A percentile compares a stretch with the other conserved stretches of the same genome.
These are phyloP conservation scores for Acacia melanoxylon DNA, from an alignment of 306 rosid genomes.

Conservation along the genomic window DNA sequence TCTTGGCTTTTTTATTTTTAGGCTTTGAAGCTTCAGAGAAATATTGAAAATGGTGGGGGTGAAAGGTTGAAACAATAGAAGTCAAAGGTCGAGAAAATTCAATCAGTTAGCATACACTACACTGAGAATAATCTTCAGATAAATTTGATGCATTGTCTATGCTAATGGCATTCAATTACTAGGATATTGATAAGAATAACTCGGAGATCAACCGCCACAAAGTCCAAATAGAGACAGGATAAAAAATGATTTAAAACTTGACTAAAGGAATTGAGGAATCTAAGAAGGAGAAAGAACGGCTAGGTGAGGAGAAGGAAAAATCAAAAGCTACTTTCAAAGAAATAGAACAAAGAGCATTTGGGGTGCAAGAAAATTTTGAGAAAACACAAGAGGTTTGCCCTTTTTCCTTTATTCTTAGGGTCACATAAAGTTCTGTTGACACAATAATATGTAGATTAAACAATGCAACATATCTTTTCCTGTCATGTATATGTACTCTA, in stretches of 20 bases:
- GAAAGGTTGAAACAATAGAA: constrained; percentile 77
- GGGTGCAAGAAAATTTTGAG: constrained; percentile 70
- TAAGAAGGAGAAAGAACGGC: constrained; percentile 72
- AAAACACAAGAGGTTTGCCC: constrained; percentile 66
- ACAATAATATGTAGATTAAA: constrained; percentile 1
- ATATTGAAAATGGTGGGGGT: constrained; percentile 90
- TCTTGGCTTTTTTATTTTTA: constrained; percentile 29
- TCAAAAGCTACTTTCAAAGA: constrained; percentile 60
- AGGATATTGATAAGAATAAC: constrained; percentile 81
- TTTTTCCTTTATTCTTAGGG: constrained; percentile 1
- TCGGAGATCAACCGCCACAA: constrained; percentile 89
- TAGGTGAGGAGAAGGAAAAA: constrained; percentile 65
- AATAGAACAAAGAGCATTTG: constrained; percentile 81
- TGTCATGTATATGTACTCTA: constrained; percentile 24
- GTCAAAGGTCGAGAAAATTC: constrained; percentile 77
- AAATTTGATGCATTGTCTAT: constrained; percentile 15
- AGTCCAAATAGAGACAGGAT: constrained; percentile 88
- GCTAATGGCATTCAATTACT: constrained; percentile 42
- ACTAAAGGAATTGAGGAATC: constrained; percentile 81
- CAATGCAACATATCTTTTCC: constrained; percentile 7
- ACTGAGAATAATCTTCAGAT: constrained; percentile 26
- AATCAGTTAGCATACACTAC: constrained; percentile 66
- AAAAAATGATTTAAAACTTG: constrained; percentile 78
- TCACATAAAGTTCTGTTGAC: constrained; percentile 12
- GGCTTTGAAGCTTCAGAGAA: constrained; percentile 80